phyloP scores from a whole-genome alignment of 2,329 filamentous ascomycete species.

The Thielaviopsis euricoi region DNA sequence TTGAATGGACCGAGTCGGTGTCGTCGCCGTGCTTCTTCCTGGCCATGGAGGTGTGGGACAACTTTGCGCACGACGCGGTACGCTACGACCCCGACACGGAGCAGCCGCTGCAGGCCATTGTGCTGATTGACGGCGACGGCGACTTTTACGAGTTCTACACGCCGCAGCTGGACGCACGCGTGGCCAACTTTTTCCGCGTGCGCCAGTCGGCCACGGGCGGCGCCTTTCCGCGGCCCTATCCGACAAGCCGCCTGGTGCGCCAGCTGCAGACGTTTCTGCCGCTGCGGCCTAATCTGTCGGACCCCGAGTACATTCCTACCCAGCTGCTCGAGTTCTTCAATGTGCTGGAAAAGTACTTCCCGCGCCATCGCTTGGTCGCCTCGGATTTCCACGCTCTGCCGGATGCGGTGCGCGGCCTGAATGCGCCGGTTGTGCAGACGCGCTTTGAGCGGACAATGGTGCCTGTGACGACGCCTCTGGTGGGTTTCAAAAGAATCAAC shows the following conservation, averaged over 20 bases:
- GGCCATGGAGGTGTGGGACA: slow-evolving; percentile 95
- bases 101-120: slow-evolving; percentile 70
- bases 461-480: slow-evolving; percentile 76
- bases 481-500: no score
- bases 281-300: slow-evolving; percentile 58
- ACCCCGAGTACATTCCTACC: slow-evolving; percentile 87
- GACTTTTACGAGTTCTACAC: slow-evolving; percentile 95
- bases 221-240: slow-evolving; percentile 46
- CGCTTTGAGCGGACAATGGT: slow-evolving; percentile 76
- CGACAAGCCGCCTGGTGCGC: slow-evolving; percentile 36
- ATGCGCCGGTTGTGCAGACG: slow-evolving; percentile 92
- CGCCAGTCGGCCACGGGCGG: slow-evolving; percentile 57
- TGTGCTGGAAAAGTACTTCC: slow-evolving; percentile 74
- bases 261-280: slow-evolving; percentile 48
- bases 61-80: slow-evolving; percentile 88
- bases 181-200: slow-evolving; percentile 68
- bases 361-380: slow-evolving; percentile 71
- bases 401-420: slow-evolving; percentile 66
- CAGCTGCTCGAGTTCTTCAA: slow-evolving; percentile 95
- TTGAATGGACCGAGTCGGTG: slow-evolving; percentile 83
- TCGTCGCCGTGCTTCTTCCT: slow-evolving; percentile 93
- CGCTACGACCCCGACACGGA: slow-evolving; percentile 57
- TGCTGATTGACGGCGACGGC: slow-evolving; percentile 68
- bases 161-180: slow-evolving; percentile 63
- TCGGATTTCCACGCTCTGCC: slow-evolving; percentile 83